phyloP scores from a whole-genome alignment of 441 rosid species.

The Corymbia citriodora region DNA sequence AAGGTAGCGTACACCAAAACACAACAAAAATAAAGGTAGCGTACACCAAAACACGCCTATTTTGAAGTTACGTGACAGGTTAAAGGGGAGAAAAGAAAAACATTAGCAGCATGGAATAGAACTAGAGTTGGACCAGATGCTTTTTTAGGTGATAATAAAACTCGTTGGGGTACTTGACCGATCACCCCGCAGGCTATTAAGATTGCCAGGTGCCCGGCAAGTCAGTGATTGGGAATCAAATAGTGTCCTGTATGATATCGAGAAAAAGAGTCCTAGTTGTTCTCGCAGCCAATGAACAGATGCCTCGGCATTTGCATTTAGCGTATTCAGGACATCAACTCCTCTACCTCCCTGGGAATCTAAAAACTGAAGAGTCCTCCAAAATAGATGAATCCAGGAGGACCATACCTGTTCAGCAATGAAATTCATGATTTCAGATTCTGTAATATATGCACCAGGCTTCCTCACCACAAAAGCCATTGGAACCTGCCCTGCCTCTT shows the following conservation, averaged over 20 bases:
- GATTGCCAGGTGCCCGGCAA: background rate
- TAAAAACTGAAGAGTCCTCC: background rate
- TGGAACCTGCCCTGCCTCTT: conserved; percentile 35
- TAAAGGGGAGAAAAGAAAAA: background rate
- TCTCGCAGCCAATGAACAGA: background rate
- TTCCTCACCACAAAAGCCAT: conserved; percentile 37
- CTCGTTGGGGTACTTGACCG: background rate
- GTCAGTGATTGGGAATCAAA: background rate
- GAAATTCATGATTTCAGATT: conserved; percentile 22
- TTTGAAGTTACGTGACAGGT: background rate
- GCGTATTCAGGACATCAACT: background rate
- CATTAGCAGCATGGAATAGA: background rate
- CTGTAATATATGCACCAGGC: conserved; percentile 11
- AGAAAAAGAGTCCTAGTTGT: background rate
- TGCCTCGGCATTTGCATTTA: background rate
- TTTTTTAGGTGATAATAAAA: background rate
- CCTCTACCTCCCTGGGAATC: background rate
- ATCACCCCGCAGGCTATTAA: background rate
- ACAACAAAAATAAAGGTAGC: background rate
- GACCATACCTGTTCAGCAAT: conserved; percentile 27
- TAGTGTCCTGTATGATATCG: background rate
- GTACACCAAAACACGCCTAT: background rate
- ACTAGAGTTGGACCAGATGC: background rate
- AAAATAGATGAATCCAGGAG: background rate
- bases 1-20: background rate